Conservation (phyloP, 1,139 yeast species). For the Pichia sp. region DNA sequence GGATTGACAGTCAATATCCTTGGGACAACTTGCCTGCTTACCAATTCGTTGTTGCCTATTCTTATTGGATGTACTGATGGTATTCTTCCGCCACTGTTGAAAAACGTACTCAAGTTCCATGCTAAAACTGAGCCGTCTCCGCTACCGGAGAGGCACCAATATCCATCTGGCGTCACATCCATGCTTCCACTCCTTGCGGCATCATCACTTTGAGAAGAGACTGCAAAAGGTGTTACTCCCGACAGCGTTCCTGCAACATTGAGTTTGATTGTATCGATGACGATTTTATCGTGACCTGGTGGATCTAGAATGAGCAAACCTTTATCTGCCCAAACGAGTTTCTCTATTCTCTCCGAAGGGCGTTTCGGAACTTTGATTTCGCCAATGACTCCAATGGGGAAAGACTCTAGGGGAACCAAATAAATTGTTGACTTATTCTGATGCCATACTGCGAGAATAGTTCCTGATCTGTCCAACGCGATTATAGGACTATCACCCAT, state of each 20-base stretch:
- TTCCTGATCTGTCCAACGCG: slow-evolving; percentile 80
- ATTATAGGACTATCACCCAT: slow-evolving; percentile 34
- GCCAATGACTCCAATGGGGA: slow-evolving; percentile 20
- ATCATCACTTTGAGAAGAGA: slow-evolving; percentile 6
- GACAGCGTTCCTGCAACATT: slow-evolving; percentile 18
- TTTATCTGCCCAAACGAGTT: slow-evolving; percentile 12
- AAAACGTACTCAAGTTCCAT: slow-evolving; percentile 51
- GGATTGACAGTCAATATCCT: slow-evolving; percentile 75
- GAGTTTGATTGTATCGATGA: slow-evolving; percentile 23
- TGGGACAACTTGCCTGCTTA: slow-evolving; percentile 39
- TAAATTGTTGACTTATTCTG: slow-evolving; percentile 39
- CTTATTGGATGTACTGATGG: slow-evolving; percentile 1
- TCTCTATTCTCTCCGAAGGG: slow-evolving; percentile 11
- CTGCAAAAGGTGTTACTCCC: slow-evolving; percentile 18
- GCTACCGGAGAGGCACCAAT: slow-evolving; percentile 61
- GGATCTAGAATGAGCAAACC: slow-evolving; percentile 14
- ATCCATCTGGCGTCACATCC: slow-evolving; percentile 74
- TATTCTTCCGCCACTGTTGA: not conserved
- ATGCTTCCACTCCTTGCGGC: slow-evolving; percentile 22
- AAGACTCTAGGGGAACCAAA: slow-evolving; percentile 32
- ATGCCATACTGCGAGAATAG: slow-evolving; percentile 70
- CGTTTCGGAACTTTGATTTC: slow-evolving; percentile 3
- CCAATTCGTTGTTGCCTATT: slow-evolving; percentile 6
- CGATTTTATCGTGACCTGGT: slow-evolving; percentile 35
- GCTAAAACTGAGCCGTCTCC: slow-evolving; percentile 53